Evolutionary conservation across 108 stramenopile species (phyloP).

Genomic region (Fragilaria crotonensis): DNA sequence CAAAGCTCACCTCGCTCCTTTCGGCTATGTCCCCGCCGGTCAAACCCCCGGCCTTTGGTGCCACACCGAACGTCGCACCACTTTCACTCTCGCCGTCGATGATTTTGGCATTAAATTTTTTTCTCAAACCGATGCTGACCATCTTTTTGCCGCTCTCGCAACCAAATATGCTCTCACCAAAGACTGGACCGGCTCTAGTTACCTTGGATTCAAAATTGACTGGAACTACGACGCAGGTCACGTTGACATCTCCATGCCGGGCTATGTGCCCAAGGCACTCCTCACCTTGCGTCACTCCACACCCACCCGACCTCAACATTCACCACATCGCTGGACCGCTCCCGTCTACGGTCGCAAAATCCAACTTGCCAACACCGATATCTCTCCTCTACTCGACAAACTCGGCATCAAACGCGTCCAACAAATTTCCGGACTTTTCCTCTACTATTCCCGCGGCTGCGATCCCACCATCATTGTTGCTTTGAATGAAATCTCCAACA

Average conservation of each 20-base stretch:
- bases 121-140: too few relatives aligned
- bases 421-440: constrained; percentile 29
- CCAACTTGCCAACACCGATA: constrained; percentile 18
- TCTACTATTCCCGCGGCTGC: constrained; percentile 33
- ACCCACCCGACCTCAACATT: constrained; percentile 24
- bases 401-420: constrained; percentile 20
- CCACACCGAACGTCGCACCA: constrained; percentile 15
- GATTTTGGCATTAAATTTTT: constrained; percentile 45
- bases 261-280: too few relatives aligned
- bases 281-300: too few relatives aligned
- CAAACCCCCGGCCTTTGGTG: constrained; percentile 33
- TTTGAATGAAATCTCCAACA: too few relatives aligned
- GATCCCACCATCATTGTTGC: constrained; percentile 33
- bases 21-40: too few relatives aligned
- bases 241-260: too few relatives aligned
- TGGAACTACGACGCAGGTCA: too few relatives aligned
- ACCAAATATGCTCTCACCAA: constrained; percentile 34
- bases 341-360: constrained; percentile 33
- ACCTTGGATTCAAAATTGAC: too few relatives aligned
- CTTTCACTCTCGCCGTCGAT: constrained; percentile 42
- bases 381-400: constrained; percentile 3
- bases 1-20: too few relatives aligned
- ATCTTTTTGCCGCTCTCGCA: too few relatives aligned
- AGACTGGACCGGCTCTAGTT: too few relatives aligned
- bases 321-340: too few relatives aligned